A percentile compares a stretch with the other conserved stretches of the same genome.
These are phyloP conservation scores for Ananas comosus DNA, from an alignment of 176 grass and related monocot genomes.

Conservation along the genomic window DNA sequence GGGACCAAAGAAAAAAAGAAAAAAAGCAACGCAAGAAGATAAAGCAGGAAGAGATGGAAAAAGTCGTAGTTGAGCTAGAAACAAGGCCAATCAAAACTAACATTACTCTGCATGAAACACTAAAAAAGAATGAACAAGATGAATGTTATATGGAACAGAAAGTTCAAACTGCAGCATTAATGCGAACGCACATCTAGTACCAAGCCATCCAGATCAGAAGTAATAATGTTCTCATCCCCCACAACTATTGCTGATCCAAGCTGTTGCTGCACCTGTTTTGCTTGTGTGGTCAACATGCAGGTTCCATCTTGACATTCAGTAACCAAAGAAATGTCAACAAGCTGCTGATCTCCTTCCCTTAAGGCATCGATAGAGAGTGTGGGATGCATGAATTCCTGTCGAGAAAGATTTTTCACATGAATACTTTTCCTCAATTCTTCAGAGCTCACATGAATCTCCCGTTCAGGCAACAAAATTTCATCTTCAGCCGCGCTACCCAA, in stretches of 20 bases:
- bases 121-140: not conserved
- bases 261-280: slow-evolving; percentile 27
- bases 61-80: not conserved
- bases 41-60: not conserved
- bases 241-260: slow-evolving; percentile 3
- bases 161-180: slow-evolving; percentile 7
- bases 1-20: not conserved
- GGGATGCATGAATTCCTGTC: slow-evolving; percentile 23
- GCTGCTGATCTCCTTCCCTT: slow-evolving; percentile 8
- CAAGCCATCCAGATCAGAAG: slow-evolving; percentile 16
- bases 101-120: not conserved
- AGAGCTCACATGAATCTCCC: slow-evolving; percentile 69
- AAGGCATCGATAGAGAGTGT: slow-evolving; percentile 24
- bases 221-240: slow-evolving; percentile 4
- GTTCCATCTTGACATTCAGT: slow-evolving; percentile 11
- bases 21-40: not conserved
- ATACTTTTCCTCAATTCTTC: slow-evolving; percentile 37
- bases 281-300: slow-evolving; percentile 17
- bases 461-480: slow-evolving; percentile 44
- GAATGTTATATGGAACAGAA: not conserved
- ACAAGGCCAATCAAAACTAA: not conserved
- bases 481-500: slow-evolving; percentile 17
- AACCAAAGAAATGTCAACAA: slow-evolving; percentile 21
- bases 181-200: slow-evolving; percentile 30
- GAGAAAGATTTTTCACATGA: slow-evolving; percentile 18